Percentiles rank a stretch among this genome's conserved stretches.
These are phyloP conservation scores for Penicillium janthinellum DNA, from an alignment of 2,329 filamentous ascomycete species.

Conservation along the genomic window DNA sequence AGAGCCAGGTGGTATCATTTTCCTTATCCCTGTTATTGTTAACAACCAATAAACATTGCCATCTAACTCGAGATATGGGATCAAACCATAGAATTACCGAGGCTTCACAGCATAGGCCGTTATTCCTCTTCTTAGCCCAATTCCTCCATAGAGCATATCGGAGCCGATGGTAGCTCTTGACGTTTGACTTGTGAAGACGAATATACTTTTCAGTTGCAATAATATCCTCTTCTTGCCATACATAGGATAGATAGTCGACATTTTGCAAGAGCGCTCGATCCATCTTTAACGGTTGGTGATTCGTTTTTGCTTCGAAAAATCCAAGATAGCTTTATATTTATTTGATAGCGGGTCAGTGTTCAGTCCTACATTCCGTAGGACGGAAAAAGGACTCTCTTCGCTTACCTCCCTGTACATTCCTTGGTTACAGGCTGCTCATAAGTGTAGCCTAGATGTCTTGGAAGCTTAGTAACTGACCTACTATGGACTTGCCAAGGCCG, in stretches of 20 bases:
- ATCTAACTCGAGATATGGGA: too few species aligned
- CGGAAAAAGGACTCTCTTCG: too few species aligned
- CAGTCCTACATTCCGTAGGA: background rate
- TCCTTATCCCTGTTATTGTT: too few species aligned
- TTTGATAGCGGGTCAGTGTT: background rate
- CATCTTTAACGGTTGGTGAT: background rate
- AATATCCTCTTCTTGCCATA: background rate
- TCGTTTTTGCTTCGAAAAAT: background rate
- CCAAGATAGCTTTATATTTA: background rate
- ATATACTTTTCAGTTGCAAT: background rate
- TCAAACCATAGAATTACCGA: too few species aligned
- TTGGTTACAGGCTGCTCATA: too few species aligned
- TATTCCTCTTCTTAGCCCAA: background rate
- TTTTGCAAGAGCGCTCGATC: background rate
- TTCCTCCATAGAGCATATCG: background rate
- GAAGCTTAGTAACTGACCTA: too few species aligned
- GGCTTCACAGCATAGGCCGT: background rate
- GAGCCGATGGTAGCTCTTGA: background rate
- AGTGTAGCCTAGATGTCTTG: too few species aligned
- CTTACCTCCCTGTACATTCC: too few species aligned
- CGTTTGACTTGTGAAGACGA: background rate
- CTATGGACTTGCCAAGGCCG: too few species aligned
- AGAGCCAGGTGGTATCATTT: too few species aligned
- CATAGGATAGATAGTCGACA: background rate
- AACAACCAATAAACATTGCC: too few species aligned